These are phyloP conservation scores for Colletotrichum sp. DNA, from an alignment of 2,329 filamentous ascomycete genomes.

Conservation along the genomic window DNA sequence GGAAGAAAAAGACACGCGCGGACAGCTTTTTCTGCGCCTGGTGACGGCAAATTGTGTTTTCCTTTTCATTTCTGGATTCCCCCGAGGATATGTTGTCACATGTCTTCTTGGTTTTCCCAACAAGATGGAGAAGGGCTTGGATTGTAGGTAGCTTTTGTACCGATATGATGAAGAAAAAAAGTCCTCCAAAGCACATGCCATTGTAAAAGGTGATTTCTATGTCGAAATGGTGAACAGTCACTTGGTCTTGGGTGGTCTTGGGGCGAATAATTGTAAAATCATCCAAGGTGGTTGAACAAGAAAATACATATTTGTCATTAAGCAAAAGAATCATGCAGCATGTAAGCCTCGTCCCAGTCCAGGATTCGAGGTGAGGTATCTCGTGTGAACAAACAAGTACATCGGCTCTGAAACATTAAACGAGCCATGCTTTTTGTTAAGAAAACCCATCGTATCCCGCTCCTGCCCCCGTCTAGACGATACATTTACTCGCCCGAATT, in stretches of 20 bases:
- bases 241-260: not conserved
- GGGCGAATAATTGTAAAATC: not conserved
- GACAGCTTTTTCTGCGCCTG: slow-evolving; percentile 1
- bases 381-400: not conserved
- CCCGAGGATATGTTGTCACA: not conserved
- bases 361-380: slow-evolving; percentile 12
- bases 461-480: not conserved
- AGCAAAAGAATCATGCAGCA: not conserved
- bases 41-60: not conserved
- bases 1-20: not conserved
- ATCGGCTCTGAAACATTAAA: not conserved
- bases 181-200: not conserved
- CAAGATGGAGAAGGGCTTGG: not conserved
- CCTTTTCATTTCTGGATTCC: not conserved
- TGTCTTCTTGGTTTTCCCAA: not conserved
- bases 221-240: not conserved
- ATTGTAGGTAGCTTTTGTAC: slow-evolving; percentile 13
- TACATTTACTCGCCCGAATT: not conserved
- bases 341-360: not conserved
- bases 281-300: not conserved
- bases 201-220: not conserved
- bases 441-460: not conserved
- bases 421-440: not conserved
- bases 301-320: not conserved
- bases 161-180: slow-evolving; percentile 8